These are phyloP conservation scores for Hortaea sp. DNA, from an alignment of 2,329 filamentous ascomycete species.

Conservation along the genomic window DNA sequence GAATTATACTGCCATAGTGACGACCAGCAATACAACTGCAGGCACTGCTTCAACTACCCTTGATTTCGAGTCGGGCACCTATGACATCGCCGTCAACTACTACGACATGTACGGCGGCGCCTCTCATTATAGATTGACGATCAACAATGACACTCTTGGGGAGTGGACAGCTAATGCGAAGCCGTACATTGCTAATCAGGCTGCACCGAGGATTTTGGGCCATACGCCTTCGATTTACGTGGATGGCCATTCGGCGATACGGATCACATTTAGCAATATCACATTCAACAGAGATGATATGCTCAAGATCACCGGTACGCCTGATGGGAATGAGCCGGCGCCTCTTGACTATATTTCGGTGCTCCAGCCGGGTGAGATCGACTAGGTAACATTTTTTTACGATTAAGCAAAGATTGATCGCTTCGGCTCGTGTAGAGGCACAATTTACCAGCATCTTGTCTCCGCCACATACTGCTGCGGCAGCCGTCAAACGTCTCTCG, in stretches of 20 bases:
- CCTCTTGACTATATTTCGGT: constrained; percentile 58
- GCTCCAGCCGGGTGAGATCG: constrained; percentile 43
- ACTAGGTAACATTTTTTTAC: constrained; percentile 4
- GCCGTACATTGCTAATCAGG: constrained; percentile 7
- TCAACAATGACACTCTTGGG: constrained; percentile 46
- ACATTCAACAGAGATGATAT: constrained; percentile 41
- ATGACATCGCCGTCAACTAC: constrained; percentile 57
- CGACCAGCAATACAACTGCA: constrained; percentile 40
- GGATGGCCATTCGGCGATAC: constrained; percentile 55
- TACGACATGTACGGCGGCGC: constrained; percentile 52
- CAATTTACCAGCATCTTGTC: no score
- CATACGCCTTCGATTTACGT: constrained; percentile 49
- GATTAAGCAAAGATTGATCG: no score
- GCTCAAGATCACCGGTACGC: constrained; percentile 46
- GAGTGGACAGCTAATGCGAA: constrained; percentile 46
- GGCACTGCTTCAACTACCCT: constrained; percentile 42
- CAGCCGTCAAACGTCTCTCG: no score
- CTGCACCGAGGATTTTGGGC: constrained; percentile 47
- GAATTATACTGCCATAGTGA: constrained; percentile 46
- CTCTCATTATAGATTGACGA: constrained; percentile 44
- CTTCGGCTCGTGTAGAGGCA: no score
- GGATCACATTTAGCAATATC: constrained; percentile 49
- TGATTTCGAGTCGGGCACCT: constrained; percentile 42
- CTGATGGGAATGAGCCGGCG: constrained; percentile 53
- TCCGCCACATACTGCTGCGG: no score